Conservation (phyloP, 2,329 filamentous ascomycete species). For the Cordyceps cicadae region DNA sequence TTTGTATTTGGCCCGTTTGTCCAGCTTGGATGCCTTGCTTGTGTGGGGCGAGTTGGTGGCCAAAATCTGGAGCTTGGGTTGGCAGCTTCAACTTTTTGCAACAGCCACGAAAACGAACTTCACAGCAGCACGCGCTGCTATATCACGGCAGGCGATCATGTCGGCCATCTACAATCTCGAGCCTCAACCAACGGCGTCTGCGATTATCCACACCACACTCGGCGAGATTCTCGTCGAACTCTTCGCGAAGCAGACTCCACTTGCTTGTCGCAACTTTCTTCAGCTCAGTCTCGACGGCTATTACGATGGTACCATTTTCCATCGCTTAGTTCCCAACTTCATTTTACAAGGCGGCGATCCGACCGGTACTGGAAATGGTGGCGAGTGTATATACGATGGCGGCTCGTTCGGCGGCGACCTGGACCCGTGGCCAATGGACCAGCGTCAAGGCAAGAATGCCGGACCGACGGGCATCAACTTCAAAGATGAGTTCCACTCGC, state of each 20-base stretch:
- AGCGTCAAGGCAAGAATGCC: conserved; percentile 53
- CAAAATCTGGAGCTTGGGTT: background rate
- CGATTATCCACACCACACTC: conserved; percentile 78
- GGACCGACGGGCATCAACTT: conserved; percentile 53
- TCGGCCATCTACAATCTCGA: conserved; percentile 89
- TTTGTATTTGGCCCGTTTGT: background rate
- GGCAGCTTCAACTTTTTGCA: background rate
- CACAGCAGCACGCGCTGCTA: background rate
- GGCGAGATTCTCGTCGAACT: conserved; percentile 88
- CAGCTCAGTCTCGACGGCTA: conserved; percentile 93
- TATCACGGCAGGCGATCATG: conserved; percentile 44
- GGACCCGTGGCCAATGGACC: conserved; percentile 64
- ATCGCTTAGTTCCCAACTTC: conserved; percentile 85
- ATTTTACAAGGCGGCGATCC: conserved; percentile 93
- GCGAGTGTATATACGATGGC: conserved; percentile 85
- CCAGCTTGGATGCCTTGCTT: background rate
- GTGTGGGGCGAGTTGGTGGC: background rate
- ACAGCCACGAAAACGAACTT: background rate
- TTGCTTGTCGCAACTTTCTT: conserved; percentile 90
- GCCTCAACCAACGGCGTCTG: conserved; percentile 86
- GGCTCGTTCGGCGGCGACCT: conserved; percentile 64
- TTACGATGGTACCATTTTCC: conserved; percentile 89
- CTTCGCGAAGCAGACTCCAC: conserved; percentile 87
- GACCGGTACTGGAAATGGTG: conserved; percentile 83
- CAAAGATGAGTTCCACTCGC: conserved; percentile 82